Percentiles rank a stretch among this genome's conserved stretches.
Conservation (phyloP, 2,329 filamentous ascomycete genomes). For the Venturia carpophila region DNA sequence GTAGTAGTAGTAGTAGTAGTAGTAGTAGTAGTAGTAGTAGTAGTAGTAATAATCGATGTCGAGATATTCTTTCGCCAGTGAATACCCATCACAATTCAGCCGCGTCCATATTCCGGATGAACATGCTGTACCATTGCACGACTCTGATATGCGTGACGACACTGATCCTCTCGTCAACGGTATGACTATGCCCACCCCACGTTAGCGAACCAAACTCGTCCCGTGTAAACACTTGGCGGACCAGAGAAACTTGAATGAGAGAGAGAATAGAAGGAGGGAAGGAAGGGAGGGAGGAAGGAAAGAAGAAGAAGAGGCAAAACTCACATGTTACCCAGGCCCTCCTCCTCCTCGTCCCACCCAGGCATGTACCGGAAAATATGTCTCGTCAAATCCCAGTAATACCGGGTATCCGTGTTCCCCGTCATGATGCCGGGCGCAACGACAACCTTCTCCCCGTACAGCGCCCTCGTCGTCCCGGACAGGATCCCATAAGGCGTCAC, state of each 20-base stretch:
- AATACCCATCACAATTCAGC: constrained; percentile 2
- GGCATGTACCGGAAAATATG: constrained; percentile 48
- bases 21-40: no score
- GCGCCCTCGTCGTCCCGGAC: constrained; percentile 14
- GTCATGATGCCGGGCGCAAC: constrained; percentile 41
- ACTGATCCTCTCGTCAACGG: constrained; percentile 42
- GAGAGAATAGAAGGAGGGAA: no score
- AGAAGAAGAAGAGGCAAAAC: neutral
- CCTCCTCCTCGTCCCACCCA: constrained; percentile 35
- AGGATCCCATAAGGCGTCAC: constrained; percentile 31
- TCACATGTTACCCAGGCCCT: constrained; percentile 29
- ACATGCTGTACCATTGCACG: constrained; percentile 16
- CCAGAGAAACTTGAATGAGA: no score
- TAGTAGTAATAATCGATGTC: no score
- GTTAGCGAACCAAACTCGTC: no score
- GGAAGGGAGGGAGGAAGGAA: no score
- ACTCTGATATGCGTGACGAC: constrained; percentile 34
- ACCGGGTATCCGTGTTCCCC: constrained; percentile 46
- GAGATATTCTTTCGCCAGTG: no score
- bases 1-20: no score
- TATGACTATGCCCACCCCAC: constrained; percentile 29
- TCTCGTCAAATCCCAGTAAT: constrained; percentile 46
- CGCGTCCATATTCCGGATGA: constrained; percentile 16
- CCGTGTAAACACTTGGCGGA: no score
- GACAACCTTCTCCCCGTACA: constrained; percentile 22